A percentile compares a stretch with the other conserved stretches of the same genome.
phyloP scores from a whole-genome alignment of 1,284 basidiomycete species.

The Omphalotus olearius region DNA sequence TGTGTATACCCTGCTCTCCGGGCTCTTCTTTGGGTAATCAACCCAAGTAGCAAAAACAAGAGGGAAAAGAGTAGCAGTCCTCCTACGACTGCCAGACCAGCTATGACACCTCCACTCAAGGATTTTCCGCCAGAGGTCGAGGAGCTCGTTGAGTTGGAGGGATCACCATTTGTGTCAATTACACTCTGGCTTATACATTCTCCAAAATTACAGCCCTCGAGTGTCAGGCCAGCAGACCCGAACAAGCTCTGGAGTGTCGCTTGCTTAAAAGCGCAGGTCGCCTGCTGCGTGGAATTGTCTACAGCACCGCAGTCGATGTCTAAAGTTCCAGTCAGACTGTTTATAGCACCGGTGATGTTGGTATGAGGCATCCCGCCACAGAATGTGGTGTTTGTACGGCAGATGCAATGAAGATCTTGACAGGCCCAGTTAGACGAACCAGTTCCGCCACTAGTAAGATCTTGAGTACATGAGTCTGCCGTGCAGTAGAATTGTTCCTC shows the following conservation, averaged over 20 bases:
- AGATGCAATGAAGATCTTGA: slow-evolving; percentile 68
- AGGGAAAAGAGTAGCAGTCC: slow-evolving; percentile 57
- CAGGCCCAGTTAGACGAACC: slow-evolving; percentile 60
- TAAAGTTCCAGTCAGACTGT: slow-evolving; percentile 57
- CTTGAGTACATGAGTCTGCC: slow-evolving; percentile 68
- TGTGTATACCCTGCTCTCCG: slow-evolving; percentile 37
- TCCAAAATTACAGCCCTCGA: slow-evolving; percentile 74
- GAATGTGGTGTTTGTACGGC: slow-evolving; percentile 64
- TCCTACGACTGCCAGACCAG: slow-evolving; percentile 81
- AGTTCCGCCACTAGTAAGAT: slow-evolving; percentile 25
- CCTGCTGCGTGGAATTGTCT: slow-evolving; percentile 40
- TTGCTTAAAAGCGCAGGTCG: slow-evolving; percentile 77
- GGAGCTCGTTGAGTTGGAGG: slow-evolving; percentile 28
- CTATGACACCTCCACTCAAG: slow-evolving; percentile 80
- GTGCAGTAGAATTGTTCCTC: slow-evolving; percentile 82
- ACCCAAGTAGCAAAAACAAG: slow-evolving; percentile 56
- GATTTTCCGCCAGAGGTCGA: slow-evolving; percentile 34
- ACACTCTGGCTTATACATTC: slow-evolving; percentile 83
- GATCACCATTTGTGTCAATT: slow-evolving; percentile 56
- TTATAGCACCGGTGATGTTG: slow-evolving; percentile 56
- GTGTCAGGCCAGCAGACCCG: slow-evolving; percentile 62
- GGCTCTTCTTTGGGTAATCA: slow-evolving; percentile 58
- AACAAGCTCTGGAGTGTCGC: slow-evolving; percentile 61
- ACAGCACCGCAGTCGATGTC: slow-evolving; percentile 59
- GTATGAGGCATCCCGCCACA: slow-evolving; percentile 53